These are phyloP conservation scores for Calycina marina DNA, from an alignment of 2,329 filamentous ascomycete genomes.

Conservation along the genomic window DNA sequence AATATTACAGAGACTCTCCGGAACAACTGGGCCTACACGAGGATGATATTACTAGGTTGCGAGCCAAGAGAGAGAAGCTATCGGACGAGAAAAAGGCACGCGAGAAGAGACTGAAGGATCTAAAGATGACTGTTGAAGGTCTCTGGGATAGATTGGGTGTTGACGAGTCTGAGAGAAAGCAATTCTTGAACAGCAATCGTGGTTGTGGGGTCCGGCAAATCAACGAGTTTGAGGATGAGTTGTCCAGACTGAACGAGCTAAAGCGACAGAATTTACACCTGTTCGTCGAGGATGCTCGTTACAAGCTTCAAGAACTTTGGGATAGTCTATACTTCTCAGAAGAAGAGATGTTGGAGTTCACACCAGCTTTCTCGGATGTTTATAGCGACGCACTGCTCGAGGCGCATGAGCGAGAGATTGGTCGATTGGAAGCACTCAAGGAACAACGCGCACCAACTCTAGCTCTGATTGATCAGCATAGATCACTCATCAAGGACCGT, in stretches of 20 bases:
- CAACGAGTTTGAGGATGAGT: slow-evolving; percentile 91
- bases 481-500: slow-evolving; percentile 68
- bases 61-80: slow-evolving; percentile 64
- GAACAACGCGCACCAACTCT: slow-evolving; percentile 81
- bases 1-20: slow-evolving; percentile 77
- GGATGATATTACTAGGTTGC: slow-evolving; percentile 64
- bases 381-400: slow-evolving; percentile 92
- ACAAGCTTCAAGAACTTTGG: slow-evolving; percentile 88
- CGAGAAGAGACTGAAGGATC: slow-evolving; percentile 59
- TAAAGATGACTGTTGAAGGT: slow-evolving; percentile 63
- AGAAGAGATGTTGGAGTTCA: slow-evolving; percentile 97
- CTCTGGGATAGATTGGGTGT: slow-evolving; percentile 83
- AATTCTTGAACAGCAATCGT: slow-evolving; percentile 74
- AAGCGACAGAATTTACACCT: slow-evolving; percentile 91
- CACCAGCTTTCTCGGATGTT: slow-evolving; percentile 90
- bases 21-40: slow-evolving; percentile 89
- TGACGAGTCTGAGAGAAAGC: slow-evolving; percentile 68
- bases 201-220: slow-evolving; percentile 85
- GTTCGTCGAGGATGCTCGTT: slow-evolving; percentile 88
- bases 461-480: slow-evolving; percentile 70
- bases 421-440: slow-evolving; percentile 62
- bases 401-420: slow-evolving; percentile 85
- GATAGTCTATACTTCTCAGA: slow-evolving; percentile 88
- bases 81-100: slow-evolving; percentile 77
- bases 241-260: slow-evolving; percentile 72